Evolutionary conservation across 164 flowering plant species (phyloP).

Genomic region (Liriodendron chinense): DNA sequence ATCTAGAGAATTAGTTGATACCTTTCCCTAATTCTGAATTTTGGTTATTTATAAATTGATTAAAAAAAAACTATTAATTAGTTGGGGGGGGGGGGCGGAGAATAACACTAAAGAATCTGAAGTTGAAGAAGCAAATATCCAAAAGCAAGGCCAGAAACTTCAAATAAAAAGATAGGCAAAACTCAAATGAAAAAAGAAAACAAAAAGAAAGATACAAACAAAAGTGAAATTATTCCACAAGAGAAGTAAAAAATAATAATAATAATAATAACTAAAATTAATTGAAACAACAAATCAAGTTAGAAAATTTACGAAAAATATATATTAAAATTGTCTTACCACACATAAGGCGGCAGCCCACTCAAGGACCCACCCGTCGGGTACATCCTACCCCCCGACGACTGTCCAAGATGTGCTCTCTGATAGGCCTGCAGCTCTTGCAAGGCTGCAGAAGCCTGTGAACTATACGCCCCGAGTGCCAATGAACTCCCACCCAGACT

Average conservation of each 20-base stretch:
- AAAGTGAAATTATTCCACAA: neutral
- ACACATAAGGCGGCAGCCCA: constrained; percentile 30
- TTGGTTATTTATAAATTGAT: neutral
- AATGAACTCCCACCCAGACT: constrained; percentile 24
- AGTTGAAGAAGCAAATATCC: neutral
- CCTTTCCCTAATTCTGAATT: neutral
- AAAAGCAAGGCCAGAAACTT: neutral
- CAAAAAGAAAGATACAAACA: neutral
- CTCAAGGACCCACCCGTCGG: constrained; percentile 25
- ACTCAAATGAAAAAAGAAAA: neutral
- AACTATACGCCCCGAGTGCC: constrained; percentile 24
- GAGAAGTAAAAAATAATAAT: neutral
- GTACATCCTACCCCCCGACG: constrained; percentile 12
- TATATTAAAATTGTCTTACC: constrained; percentile 27
- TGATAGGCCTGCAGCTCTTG: constrained; percentile 31
- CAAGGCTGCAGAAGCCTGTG: constrained; percentile 11
- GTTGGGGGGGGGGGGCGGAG: no score
- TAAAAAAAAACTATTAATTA: no score
- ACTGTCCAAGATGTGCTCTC: constrained; percentile 21
- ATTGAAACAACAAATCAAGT: neutral
- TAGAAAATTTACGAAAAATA: neutral
- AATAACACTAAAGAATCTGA: neutral
- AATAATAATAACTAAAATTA: no score
- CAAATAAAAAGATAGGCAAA: neutral
- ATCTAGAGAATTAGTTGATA: no score